Evolutionary conservation across 306 rosid genomes (phyloP).

Genomic region (Ormosia semicastrata): DNA sequence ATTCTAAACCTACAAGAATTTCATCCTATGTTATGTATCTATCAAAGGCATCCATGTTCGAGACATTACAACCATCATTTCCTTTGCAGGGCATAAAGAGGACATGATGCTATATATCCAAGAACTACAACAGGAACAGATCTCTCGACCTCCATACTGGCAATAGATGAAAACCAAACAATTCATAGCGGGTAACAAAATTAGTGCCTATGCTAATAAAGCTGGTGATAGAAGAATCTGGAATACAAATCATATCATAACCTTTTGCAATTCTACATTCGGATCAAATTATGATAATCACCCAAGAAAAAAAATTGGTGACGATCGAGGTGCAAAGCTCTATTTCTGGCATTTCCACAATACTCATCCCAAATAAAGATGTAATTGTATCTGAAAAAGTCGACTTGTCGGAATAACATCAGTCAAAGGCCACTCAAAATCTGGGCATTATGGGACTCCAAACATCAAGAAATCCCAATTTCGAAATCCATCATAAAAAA

Average conservation of each 20-base stretch:
- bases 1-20: conserved; percentile 31
- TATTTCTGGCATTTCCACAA: too few species aligned
- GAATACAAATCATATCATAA: conserved; percentile 49
- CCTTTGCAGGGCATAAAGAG: conserved; percentile 33
- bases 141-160: conserved; percentile 54
- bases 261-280: conserved; percentile 36
- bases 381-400: too few species aligned
- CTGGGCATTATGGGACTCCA: too few species aligned
- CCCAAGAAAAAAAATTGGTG: neutral
- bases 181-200: conserved; percentile 42
- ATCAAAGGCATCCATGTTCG: conserved; percentile 54
- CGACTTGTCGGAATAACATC: too few species aligned
- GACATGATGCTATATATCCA: conserved; percentile 39
- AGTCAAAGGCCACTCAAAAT: too few species aligned
- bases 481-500: too few species aligned
- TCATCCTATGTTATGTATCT: conserved; percentile 61
- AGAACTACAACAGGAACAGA: conserved; percentile 42
- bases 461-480: too few species aligned
- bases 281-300: conserved; percentile 31
- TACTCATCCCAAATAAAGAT: too few species aligned
- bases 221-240: conserved; percentile 36
- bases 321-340: too few species aligned
- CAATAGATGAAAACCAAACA: conserved; percentile 40
- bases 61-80: conserved; percentile 40
- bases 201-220: conserved; percentile 44